Conservation (phyloP, 305 asterid genomes). For the Withania somnifera region DNA sequence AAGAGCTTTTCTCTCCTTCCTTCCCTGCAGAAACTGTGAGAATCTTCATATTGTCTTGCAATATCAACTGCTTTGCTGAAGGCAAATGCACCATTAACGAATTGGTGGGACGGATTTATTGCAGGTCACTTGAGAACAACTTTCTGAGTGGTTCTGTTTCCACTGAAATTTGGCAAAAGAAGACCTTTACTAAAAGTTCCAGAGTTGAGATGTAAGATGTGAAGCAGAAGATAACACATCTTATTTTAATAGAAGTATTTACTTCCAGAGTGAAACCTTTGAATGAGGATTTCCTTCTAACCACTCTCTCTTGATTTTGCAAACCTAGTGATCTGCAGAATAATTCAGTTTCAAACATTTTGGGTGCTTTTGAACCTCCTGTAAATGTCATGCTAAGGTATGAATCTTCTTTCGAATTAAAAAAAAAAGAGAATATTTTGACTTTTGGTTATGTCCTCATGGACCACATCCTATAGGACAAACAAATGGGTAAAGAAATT, state of each 20-base stretch:
- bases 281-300: conserved; percentile 1
- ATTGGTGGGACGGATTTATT: not conserved
- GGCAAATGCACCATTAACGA: not conserved
- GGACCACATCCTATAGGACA: not conserved
- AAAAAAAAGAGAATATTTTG: not conserved
- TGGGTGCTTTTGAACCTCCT: conserved; percentile 33
- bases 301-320: not conserved
- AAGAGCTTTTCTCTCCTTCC: conserved; percentile 25
- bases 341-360: conserved; percentile 22
- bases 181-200: conserved; percentile 20
- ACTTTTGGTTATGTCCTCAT: not conserved
- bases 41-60: not conserved
- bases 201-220: conserved; percentile 24
- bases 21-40: conserved; percentile 39
- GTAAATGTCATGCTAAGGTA: conserved; percentile 36
- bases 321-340: conserved; percentile 29
- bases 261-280: not conserved
- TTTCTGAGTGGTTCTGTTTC: conserved; percentile 28
- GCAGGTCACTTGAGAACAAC: conserved; percentile 35
- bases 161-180: conserved; percentile 28
- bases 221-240: not conserved
- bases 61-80: not conserved
- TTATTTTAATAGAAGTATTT: not conserved
- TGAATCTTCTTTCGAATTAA: conserved; percentile 2
- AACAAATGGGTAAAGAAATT: not conserved